Evolutionary conservation across 2,329 filamentous ascomycete species (phyloP), one percentile per base, ranked within the genome.

Genomic region (Fusarium fujikuroi): DNA sequence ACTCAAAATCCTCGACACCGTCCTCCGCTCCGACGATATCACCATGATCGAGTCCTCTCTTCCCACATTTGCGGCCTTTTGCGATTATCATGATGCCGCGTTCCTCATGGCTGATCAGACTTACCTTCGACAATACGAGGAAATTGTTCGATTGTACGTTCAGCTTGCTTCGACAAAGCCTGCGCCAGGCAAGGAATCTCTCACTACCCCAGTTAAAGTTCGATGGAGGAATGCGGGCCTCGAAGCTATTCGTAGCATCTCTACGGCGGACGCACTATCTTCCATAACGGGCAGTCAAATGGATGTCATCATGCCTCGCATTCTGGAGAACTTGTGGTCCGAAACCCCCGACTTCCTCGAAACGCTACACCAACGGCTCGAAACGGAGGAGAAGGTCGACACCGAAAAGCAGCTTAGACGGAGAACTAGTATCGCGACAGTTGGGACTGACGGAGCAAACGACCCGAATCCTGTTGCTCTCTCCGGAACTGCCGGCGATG

Each of bases 21-120:
- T 98, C 77, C 89, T 98, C 60, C 90, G 91, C 68, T 97, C 95
- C 71, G 91, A 92, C 81, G 94, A 98, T 81, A 92, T 98, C 72
- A 94, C 92, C 75, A 93, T 98, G 91, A 92, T 97, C 70, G 95
- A 98, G 83, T 94, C 95, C 40, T 96, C 94, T 6, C 88, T 97
- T 71, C 89, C 92, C 6, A 94, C 94, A 7, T 98, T 97, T 80
- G 91, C 95, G 77, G 92, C 92, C 30, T 96, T 98, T 79, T 98
- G 95, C 84, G 89, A 91, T 67, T 89, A 97, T 83, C 94, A 97
- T 81, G 95, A 98, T 79, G 91, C 92, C 65, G 93, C 94, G 39
- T 92, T 92, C 14, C 89, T 98, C 61, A 91, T 95, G 34, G 95
- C 93, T 68, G 95, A 98, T 80, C 92, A 95, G 80, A 90, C 91